Base-by-base conservation (phyloP, 768 basidiomycete genomes). In the Trametes villosa region DNA sequence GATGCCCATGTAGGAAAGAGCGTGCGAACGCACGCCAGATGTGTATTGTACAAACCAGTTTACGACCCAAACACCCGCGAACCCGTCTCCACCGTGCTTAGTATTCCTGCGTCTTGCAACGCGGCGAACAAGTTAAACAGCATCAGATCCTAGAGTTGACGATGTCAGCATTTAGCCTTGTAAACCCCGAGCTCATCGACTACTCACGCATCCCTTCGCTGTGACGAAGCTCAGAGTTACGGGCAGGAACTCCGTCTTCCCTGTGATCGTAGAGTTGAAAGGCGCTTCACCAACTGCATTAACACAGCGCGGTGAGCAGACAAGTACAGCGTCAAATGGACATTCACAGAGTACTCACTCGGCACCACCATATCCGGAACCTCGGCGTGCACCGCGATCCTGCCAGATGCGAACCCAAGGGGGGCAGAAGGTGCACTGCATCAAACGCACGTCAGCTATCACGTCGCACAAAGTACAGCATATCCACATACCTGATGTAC, bases 301-400 rank as follows among this genome's bases (percentile, higher is more conserved):
- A 29, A 20, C n/a, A n/a, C n/a, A n/a, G n/a, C n/a, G 18, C 12
- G 22, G 38, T n/a, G n/a, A 42, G 47, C 18, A 2, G 2, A 33
- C 22, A 20, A 15, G 40, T 33, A 17, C 1, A 31, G 33, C 17
- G 2, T 13, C 11, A 27, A 3, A 38, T 15, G 20, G n/a, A n/a
- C 18, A 9, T 6, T 15, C 36, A 45, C 30, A 40, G 31, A 27
- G n/a, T 4, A 64, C 70, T 45, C 53, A 72, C 71, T 60, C 4
- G 72, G 72, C 11, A 73, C 70, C 13, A 73, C 72, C 68, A 73
- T 70, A 33, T 73, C 72, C 3, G 72, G 72, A 3, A 63, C 54
- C 41, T 70, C 71, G 2, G 67, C 66, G 40, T 66, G 59, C 5
- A 65, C 64, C 1, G 69, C 60, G 26, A 73, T 65, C n/a, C 71